Evolutionary conservation across 768 basidiomycete species (phyloP).

Genomic region (Boletus vermiculosoides): DNA sequence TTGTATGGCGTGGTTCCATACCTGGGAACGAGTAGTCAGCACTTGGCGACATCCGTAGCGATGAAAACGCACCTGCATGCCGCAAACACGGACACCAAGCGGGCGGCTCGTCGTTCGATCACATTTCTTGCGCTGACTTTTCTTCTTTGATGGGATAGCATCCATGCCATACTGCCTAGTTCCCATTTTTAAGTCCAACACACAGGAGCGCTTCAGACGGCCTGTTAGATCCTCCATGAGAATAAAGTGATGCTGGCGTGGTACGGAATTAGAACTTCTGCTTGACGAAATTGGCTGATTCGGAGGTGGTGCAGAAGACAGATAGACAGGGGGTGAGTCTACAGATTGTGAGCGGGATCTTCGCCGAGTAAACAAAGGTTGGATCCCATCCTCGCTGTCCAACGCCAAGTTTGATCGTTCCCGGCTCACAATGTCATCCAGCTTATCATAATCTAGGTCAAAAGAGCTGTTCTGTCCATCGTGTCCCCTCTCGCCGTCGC

Average conservation of each 20-base stretch:
- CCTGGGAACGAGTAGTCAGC: conserved; percentile 46
- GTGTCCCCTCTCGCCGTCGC: conserved; percentile 49
- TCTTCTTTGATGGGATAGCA: conserved; percentile 89
- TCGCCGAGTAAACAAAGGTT: conserved; percentile 32
- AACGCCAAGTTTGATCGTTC: conserved; percentile 19
- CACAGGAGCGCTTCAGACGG: conserved; percentile 85
- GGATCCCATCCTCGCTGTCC: conserved; percentile 25
- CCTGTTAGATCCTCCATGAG: conserved; percentile 99
- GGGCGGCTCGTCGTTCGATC: conserved; percentile 91
- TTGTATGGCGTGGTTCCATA: conserved; percentile 86
- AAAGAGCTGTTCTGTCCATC: conserved; percentile 39
- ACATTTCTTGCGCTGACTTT: conserved; percentile 98
- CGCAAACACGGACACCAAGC: conserved; percentile 91
- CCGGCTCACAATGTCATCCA: conserved; percentile 22
- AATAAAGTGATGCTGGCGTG: conserved; percentile 96
- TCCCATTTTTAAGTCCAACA: conserved; percentile 99
- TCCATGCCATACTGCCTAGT: conserved; percentile 98
- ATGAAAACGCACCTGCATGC: conserved; percentile 84
- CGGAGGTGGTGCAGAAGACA: conserved; percentile 29
- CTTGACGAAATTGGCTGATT: conserved; percentile 36
- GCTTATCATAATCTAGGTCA: conserved; percentile 41
- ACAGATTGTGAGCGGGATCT: conserved; percentile 44
- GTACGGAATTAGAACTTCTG: conserved; percentile 47
- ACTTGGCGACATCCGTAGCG: background rate
- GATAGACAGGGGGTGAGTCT: conserved; percentile 23